Conservation (phyloP, 2,329 filamentous ascomycete genomes). For the Stachybotrys elegans region DNA sequence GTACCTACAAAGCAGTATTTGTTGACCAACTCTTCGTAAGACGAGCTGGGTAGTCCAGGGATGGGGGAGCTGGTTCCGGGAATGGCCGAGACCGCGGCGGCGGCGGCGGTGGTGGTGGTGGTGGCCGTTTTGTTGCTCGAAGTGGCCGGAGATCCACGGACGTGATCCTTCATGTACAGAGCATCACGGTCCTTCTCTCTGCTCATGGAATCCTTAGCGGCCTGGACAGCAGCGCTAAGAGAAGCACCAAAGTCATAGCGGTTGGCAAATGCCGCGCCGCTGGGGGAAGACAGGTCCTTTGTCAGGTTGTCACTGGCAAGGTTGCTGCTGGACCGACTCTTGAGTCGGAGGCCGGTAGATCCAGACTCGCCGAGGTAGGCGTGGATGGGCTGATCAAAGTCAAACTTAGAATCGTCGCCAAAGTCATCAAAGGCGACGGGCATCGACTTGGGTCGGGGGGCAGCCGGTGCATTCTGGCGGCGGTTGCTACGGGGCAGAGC, state of each 20-base stretch:
- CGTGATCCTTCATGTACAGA: conserved; percentile 50
- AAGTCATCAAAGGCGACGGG: conserved; percentile 67
- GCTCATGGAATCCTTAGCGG: conserved; percentile 58
- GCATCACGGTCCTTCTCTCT: conserved; percentile 50
- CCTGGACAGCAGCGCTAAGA: conserved; percentile 73
- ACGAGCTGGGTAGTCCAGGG: conserved; percentile 68
- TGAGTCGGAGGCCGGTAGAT: conserved; percentile 59
- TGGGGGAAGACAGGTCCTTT: conserved; percentile 46
- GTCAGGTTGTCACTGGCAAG: conserved; percentile 59
- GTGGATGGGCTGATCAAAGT: conserved; percentile 55
- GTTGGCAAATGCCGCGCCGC: conserved; percentile 76
- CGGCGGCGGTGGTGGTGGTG: conserved; percentile 16
- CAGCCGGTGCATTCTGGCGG: conserved; percentile 32
- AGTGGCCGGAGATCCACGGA: conserved; percentile 19
- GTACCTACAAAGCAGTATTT: conserved; percentile 99
- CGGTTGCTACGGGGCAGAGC: conserved; percentile 68
- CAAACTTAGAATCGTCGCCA: conserved; percentile 51
- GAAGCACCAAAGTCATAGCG: conserved; percentile 97
- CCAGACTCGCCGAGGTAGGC: conserved; percentile 60
- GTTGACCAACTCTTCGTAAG: conserved; percentile 95
- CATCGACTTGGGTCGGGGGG: conserved; percentile 50
- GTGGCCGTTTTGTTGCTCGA: too few species aligned
- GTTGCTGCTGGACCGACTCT: conserved; percentile 60
- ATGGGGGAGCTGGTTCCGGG: conserved; percentile 47
- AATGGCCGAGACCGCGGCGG: conserved; percentile 14